Conservation (phyloP, 2,329 filamentous ascomycete genomes). For the Torrubiella hemipterigena region DNA sequence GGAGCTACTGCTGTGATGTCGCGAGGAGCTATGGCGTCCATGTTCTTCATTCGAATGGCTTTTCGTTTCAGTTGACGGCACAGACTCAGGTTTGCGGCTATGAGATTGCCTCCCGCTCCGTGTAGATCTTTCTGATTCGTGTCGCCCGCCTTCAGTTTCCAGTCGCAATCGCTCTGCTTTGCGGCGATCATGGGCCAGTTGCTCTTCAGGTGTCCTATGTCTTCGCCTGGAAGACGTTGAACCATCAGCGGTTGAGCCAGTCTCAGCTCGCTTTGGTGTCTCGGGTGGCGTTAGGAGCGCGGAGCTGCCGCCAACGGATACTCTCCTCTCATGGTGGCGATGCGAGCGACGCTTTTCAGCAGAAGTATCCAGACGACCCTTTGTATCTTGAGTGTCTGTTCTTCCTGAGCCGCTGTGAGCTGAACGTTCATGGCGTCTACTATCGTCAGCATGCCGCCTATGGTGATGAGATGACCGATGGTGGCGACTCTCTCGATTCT, state of each 20-base stretch:
- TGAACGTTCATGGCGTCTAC: slow-evolving; percentile 19
- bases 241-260: slow-evolving; percentile 29
- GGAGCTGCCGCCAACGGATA: no score
- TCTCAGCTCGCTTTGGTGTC: slow-evolving; percentile 32
- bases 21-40: no score
- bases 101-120: no score
- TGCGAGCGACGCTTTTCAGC: slow-evolving; percentile 6
- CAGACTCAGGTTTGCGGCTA: no score
- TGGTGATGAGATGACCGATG: background rate
- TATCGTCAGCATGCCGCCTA: background rate
- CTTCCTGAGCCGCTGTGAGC: no score
- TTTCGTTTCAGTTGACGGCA: no score
- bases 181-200: slow-evolving; percentile 35
- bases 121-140: no score
- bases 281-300: slow-evolving; percentile 21
- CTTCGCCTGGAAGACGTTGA: slow-evolving; percentile 19
- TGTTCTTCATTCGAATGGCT: no score
- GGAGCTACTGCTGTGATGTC: no score
- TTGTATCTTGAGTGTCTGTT: slow-evolving; percentile 14
- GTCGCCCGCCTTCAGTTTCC: no score
- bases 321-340: slow-evolving; percentile 13
- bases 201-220: slow-evolving; percentile 35
- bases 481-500: no score
- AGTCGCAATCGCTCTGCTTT: slow-evolving; percentile 35
- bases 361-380: background rate